Base-by-base conservation (phyloP, 805 yeast genomes). In the Isabelozyma rhagii region DNA sequence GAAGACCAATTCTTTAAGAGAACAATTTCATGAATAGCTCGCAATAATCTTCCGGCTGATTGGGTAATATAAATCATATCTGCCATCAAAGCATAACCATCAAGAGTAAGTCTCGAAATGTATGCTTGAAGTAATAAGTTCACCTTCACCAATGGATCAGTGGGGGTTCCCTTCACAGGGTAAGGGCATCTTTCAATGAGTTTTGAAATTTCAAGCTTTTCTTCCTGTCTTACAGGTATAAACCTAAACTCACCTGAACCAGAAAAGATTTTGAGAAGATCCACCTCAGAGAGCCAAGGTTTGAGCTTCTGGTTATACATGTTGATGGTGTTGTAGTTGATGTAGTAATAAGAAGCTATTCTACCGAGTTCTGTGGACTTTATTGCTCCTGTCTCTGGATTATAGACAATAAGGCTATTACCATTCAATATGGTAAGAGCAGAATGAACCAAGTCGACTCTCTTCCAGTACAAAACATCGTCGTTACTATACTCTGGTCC, bases 31-130 rank as follows among this genome's bases (percentile, higher is more conserved):
- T 80, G 83, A 54, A 96, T 79, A 0, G 98, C 97, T 50, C 97
- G 72, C 49, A 92, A 73, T 39, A 94, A 67, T 61, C 99, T 79
- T 3, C 96, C 93, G 0, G 97, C 97, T 40, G 96, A 89, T 66
- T 94, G 98, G 0, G 94, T 87, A 40, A 94, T 82, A 62, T 89
- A 94, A 3, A 89, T 77, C 97, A 92, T 90, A 71, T 94, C 99
- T 0, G 97, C 83, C 78, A 87, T 83, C 52, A 96, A 68, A 0
- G 97, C 97, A 70, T 89, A 89, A 0, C 98, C 98, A 0, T 87
- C 94, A 14, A 94, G 71, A 8, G 75, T 71, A 21, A 92, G 70
- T 38, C 84, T 69, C 1, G 97, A 87, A n/a, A 94, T 88, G 59
- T 88, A 90, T 0, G 97, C 81, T 61, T 94, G 99, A 10, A 94